These are phyloP conservation scores for Biscutella laevigata DNA, from an alignment of 441 rosid species.

Conservation along the genomic window DNA sequence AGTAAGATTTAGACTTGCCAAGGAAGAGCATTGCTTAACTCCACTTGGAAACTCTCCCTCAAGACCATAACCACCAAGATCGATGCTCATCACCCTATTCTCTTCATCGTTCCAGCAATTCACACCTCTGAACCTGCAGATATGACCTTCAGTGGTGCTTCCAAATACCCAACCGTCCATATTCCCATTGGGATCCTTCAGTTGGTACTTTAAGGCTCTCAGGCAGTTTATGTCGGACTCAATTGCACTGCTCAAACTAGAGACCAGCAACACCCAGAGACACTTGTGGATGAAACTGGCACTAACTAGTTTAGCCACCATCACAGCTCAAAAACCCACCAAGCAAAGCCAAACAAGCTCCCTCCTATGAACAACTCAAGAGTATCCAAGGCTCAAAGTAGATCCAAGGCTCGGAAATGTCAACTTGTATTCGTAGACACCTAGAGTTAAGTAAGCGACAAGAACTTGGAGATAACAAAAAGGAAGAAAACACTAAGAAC, in stretches of 20 bases:
- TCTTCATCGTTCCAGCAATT: background rate
- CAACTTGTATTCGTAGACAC: no score
- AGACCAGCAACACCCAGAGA: conserved; percentile 29
- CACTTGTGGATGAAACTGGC: conserved; percentile 5
- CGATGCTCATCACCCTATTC: conserved; percentile 21
- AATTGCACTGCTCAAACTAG: conserved; percentile 21
- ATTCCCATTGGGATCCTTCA: conserved; percentile 36
- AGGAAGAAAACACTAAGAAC: no score
- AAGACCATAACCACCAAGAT: conserved; percentile 26
- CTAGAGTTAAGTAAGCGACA: no score
- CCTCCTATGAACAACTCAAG: no score
- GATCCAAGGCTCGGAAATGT: no score
- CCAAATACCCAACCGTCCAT: conserved; percentile 22
- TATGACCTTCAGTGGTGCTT: conserved; percentile 8
- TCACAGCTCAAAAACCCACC: conserved; percentile 8
- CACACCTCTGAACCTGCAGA: conserved; percentile 31
- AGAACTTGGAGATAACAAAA: no score
- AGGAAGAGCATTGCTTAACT: conserved; percentile 19
- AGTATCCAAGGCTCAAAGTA: no score
- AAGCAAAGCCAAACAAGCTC: no score
- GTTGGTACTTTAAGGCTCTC: conserved; percentile 28
- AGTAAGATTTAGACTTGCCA: conserved; percentile 26
- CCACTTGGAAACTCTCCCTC: conserved; percentile 37
- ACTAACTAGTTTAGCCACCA: conserved; percentile 2
- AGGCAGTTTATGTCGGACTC: conserved; percentile 33